Percentiles rank a stretch among this genome's conserved stretches.
These are phyloP conservation scores for Lablab purpureus DNA, from an alignment of 306 rosid genomes.

Conservation along the genomic window DNA sequence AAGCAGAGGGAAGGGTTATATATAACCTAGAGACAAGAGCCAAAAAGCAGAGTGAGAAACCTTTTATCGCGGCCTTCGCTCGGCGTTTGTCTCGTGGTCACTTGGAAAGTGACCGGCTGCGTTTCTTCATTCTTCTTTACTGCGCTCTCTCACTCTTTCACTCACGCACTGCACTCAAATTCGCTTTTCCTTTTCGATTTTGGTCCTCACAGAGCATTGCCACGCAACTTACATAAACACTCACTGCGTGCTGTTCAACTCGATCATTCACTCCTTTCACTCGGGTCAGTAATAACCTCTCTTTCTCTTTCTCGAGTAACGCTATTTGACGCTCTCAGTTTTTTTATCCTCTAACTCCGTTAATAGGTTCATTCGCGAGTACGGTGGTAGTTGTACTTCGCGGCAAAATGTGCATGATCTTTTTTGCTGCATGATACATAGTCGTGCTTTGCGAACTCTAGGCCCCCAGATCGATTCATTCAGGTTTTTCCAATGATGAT, in stretches of 20 bases:
- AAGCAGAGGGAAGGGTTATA: slow-evolving; percentile 32
- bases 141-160: neutral
- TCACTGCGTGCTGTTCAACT: neutral
- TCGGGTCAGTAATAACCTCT: slow-evolving; percentile 1
- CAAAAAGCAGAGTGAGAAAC: neutral
- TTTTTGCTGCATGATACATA: too few species aligned
- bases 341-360: too few species aligned
- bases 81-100: slow-evolving; percentile 48
- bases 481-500: too few species aligned
- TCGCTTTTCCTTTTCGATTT: neutral
- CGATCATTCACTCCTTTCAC: slow-evolving; percentile 20
- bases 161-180: neutral
- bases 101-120: slow-evolving; percentile 51
- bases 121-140: slow-evolving; percentile 19
- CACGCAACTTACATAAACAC: neutral
- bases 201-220: neutral
- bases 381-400: too few species aligned
- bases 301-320: neutral
- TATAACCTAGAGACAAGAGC: slow-evolving; percentile 42
- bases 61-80: slow-evolving; percentile 40
- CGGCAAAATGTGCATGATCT: too few species aligned
- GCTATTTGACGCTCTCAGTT: too few species aligned
- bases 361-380: too few species aligned
- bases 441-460: too few species aligned
- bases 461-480: too few species aligned